Percentiles rank a stretch among this genome's conserved stretches.
Conservation (phyloP, 148 eudicot genomes). For the Rheum nobile region DNA sequence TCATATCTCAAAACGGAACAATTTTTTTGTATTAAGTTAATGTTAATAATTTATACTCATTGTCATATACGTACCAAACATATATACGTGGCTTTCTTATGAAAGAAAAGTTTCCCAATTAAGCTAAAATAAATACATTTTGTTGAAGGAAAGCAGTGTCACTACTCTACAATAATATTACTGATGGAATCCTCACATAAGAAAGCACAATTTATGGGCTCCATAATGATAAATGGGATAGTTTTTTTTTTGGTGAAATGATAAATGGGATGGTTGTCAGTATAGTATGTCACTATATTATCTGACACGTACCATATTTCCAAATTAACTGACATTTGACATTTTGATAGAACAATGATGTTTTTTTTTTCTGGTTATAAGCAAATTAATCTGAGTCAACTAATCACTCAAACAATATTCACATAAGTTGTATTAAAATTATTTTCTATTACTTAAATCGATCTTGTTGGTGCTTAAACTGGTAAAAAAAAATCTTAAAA, state of each 20-base stretch:
- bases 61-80: too few species aligned
- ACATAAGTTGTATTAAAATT: too few species aligned
- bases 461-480: too few species aligned
- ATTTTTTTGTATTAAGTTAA: too few species aligned
- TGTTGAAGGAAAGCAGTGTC: neutral
- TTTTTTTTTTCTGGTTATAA: neutral
- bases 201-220: neutral
- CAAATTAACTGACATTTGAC: neutral
- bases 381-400: too few species aligned
- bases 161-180: neutral
- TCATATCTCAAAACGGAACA: too few species aligned
- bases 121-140: too few species aligned
- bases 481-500: neutral
- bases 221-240: neutral
- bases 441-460: neutral
- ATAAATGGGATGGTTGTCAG: neutral
- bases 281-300: slow-evolving; percentile 1
- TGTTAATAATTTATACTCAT: too few species aligned
- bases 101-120: too few species aligned
- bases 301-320: slow-evolving; percentile 1
- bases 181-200: neutral
- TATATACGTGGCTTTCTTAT: too few species aligned
- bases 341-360: neutral
- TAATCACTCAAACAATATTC: too few species aligned
- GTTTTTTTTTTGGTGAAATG: too few species aligned